Percentiles rank a stretch among this genome's conserved stretches.
Conservation (phyloP, 768 basidiomycete genomes). For the Pleurotus giganteus region DNA sequence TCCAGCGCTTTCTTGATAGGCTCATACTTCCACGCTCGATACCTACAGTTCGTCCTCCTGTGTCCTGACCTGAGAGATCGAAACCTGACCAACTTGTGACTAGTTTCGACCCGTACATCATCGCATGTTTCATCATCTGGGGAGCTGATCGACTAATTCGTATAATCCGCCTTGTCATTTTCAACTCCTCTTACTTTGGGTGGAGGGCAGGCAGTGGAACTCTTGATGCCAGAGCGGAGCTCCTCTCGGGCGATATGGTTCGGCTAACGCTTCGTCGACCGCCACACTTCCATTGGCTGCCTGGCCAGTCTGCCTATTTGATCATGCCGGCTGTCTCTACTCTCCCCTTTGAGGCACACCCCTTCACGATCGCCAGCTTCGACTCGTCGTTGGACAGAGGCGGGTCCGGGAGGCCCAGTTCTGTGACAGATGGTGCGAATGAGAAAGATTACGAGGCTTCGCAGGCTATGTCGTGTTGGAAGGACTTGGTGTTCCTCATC, state of each 20-base stretch:
- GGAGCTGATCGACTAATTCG: slow-evolving; percentile 41
- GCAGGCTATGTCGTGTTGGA: slow-evolving; percentile 2
- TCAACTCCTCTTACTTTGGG: slow-evolving; percentile 34
- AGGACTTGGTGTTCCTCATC: slow-evolving; percentile 9
- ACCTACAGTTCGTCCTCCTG: not conserved
- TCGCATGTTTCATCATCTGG: slow-evolving; percentile 40
- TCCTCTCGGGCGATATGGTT: slow-evolving; percentile 25
- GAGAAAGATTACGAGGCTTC: too few species aligned
- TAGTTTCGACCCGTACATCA: slow-evolving; percentile 30
- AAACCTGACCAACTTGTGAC: not conserved
- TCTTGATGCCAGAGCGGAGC: slow-evolving; percentile 34
- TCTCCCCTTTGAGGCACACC: slow-evolving; percentile 46
- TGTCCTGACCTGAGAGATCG: not conserved
- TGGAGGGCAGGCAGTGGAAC: slow-evolving; percentile 20
- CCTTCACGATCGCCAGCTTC: slow-evolving; percentile 46
- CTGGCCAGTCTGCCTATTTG: slow-evolving; percentile 50
- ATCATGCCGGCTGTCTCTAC: slow-evolving; percentile 41
- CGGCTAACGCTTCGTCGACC: slow-evolving; percentile 40
- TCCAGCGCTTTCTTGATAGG: slow-evolving; percentile 8
- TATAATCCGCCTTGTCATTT: slow-evolving; percentile 30
- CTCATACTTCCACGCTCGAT: slow-evolving; percentile 8
- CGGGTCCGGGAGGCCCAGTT: not conserved
- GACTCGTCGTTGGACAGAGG: slow-evolving; percentile 14
- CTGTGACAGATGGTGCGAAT: not conserved
- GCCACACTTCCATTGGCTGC: slow-evolving; percentile 39